Evolutionary conservation across 2,329 filamentous ascomycete genomes (phyloP).

Genomic region (Curvularia verruculosa): DNA sequence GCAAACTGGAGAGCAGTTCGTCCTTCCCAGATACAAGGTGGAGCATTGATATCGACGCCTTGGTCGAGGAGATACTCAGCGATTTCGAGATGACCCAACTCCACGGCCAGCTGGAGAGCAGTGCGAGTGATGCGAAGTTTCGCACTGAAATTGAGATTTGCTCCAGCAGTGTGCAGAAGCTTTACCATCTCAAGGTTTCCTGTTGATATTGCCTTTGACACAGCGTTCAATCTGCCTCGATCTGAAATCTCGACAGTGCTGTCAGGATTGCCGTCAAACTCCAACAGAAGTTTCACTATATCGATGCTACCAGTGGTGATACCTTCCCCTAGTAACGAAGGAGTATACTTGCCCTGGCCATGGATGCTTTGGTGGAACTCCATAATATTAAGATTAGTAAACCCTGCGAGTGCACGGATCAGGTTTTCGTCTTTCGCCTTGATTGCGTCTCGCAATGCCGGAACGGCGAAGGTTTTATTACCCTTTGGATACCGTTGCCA

Average conservation of each 20-base stretch:
- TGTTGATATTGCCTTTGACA: background rate
- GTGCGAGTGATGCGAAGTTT: slow-evolving; percentile 11
- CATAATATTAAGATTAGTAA: background rate
- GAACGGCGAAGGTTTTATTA: background rate
- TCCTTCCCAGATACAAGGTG: slow-evolving; percentile 10
- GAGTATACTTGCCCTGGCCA: accelerated
- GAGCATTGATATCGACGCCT: background rate
- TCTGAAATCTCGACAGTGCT: background rate
- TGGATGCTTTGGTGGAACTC: accelerated
- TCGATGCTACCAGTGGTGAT: background rate
- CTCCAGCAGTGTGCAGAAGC: background rate
- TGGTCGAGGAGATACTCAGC: slow-evolving; percentile 8
- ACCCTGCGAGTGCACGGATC: background rate
- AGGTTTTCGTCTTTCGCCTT: background rate
- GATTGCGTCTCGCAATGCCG: background rate
- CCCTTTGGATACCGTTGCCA: background rate
- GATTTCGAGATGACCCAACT: slow-evolving; percentile 14
- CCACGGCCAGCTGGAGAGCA: slow-evolving; percentile 16
- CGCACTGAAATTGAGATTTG: slow-evolving; percentile 1
- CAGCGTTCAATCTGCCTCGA: background rate
- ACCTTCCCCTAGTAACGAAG: background rate
- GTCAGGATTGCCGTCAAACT: background rate
- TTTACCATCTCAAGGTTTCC: background rate
- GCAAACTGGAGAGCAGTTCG: slow-evolving; percentile 21
- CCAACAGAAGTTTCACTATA: background rate